A percentile compares a stretch with the other conserved stretches of the same genome.
Evolutionary conservation across 75 land plant species (phyloP).

Genomic region (Cryptomeria japonica): DNA sequence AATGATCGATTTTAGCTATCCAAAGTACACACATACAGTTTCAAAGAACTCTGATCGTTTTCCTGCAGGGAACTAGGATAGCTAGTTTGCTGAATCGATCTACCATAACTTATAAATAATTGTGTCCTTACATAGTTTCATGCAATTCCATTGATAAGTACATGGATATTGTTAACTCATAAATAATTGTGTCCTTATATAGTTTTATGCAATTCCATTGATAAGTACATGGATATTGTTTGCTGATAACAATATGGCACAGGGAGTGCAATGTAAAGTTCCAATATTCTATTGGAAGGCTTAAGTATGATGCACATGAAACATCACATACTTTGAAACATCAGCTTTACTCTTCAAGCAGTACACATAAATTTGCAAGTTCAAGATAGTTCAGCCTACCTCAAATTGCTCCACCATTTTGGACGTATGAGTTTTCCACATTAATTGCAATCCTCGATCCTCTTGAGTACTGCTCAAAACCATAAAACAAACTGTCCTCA

Average conservation of each 20-base stretch:
- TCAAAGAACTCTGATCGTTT: background rate
- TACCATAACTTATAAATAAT: too few relatives aligned
- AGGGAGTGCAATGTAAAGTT: background rate
- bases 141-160: background rate
- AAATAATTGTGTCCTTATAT: background rate
- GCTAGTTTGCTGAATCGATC: background rate
- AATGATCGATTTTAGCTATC: background rate
- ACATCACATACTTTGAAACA: background rate
- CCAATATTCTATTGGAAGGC: background rate
- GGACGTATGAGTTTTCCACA: background rate
- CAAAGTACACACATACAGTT: background rate
- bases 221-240: background rate
- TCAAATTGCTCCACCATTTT: background rate
- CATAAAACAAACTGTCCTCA: background rate
- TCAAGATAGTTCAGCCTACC: background rate
- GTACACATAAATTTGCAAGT: background rate
- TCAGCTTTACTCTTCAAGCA: background rate
- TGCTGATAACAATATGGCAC: background rate
- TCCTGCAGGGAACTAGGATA: background rate
- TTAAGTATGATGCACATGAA: background rate
- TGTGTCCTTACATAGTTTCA: background rate
- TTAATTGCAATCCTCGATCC: background rate
- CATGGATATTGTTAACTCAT: background rate
- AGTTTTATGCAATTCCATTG: background rate
- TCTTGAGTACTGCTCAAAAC: background rate